Base-by-base conservation (phyloP, 2,329 filamentous ascomycete species). In the Didymella segeticola region DNA sequence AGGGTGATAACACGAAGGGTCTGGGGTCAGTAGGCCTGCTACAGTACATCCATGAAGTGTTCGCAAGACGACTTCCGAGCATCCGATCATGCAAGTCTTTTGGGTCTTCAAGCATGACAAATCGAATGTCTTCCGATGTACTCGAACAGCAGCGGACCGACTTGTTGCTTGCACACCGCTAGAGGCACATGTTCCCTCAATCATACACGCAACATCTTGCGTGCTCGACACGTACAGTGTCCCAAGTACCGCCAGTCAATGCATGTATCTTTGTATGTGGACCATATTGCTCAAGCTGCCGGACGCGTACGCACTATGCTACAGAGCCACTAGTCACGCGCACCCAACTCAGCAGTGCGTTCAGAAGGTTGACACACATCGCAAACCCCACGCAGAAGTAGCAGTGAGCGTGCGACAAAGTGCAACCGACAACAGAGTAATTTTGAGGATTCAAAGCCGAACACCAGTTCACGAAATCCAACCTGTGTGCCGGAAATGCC, bases 221-320 rank as follows among this genome's bases (percentile, higher is more conserved):
- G 17, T 22, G 19, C 26, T 11, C 14, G 17, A 33, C 26, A 47
- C 43, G 20, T 22, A 39, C 11, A 34, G 20, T 31, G 51, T 48
- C 45, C 17, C 45, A 27, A 19, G 15, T 33, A 39, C 11, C 9
- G 34, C 26, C 33, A 27, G 26, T 7, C 27, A 37, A 34, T 41
- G 27, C 39, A 30, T 42, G n/a, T 41, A 22, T 34, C 25, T 27
- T n/a, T 39, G 31, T 26, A 27, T 19, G 4, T 36, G 23, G 14
- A 27, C 14, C 15, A 29, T 30, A 26, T 11, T 34, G 7, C 39
- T 12, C 27, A 25, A 17, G 23, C 19, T 29, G 33, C 19, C n/a
- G 20, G 29, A 36, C 46, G 34, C 45, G 49, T 54, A 49, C 41
- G 38, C 5, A 36, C 27, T 25, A 49, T 54, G 51, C 41, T 54